phyloP scores from a whole-genome alignment of 352 stramenopile species.

The Globisporangium spinosum region DNA sequence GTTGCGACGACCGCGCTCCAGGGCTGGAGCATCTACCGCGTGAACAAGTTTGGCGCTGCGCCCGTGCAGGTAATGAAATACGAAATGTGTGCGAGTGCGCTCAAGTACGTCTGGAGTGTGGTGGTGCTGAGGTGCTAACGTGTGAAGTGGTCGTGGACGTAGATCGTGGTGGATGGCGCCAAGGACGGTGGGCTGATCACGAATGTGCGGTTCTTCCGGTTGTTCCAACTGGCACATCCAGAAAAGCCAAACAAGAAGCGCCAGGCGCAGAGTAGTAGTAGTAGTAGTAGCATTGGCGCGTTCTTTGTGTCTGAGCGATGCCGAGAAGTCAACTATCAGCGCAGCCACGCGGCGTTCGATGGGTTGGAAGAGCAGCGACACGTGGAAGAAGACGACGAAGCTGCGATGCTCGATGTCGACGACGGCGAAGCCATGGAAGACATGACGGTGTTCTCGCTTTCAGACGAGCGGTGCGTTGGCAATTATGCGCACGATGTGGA shows the following conservation, averaged over 20 bases:
- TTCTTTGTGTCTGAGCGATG: slow-evolving; percentile 59
- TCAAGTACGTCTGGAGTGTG: background rate
- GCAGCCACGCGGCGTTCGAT: slow-evolving; percentile 12
- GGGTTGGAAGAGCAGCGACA: slow-evolving; percentile 23
- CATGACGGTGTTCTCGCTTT: slow-evolving; percentile 46
- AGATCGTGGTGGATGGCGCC: slow-evolving; percentile 44
- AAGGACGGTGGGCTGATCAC: slow-evolving; percentile 41
- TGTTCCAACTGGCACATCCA: slow-evolving; percentile 36
- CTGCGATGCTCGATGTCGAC: slow-evolving; percentile 28
- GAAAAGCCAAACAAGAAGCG: background rate
- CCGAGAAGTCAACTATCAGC: slow-evolving; percentile 29
- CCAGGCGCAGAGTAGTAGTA: background rate
- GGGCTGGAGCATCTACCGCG: slow-evolving; percentile 53
- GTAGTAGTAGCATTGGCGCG: slow-evolving; percentile 17
- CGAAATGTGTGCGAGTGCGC: background rate
- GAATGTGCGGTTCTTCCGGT: slow-evolving; percentile 53
- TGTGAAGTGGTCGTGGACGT: background rate
- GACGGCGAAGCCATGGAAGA: slow-evolving; percentile 41
- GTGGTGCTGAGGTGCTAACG: background rate
- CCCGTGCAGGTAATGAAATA: slow-evolving; percentile 34
- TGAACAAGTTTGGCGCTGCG: slow-evolving; percentile 53
- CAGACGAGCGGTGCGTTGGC: slow-evolving; percentile 38
- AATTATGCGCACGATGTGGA: background rate
- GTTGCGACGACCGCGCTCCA: slow-evolving; percentile 43
- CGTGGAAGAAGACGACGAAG: slow-evolving; percentile 36